These are phyloP conservation scores for Tricladium varicosporioides DNA, from an alignment of 2,329 filamentous ascomycete species.

Conservation along the genomic window DNA sequence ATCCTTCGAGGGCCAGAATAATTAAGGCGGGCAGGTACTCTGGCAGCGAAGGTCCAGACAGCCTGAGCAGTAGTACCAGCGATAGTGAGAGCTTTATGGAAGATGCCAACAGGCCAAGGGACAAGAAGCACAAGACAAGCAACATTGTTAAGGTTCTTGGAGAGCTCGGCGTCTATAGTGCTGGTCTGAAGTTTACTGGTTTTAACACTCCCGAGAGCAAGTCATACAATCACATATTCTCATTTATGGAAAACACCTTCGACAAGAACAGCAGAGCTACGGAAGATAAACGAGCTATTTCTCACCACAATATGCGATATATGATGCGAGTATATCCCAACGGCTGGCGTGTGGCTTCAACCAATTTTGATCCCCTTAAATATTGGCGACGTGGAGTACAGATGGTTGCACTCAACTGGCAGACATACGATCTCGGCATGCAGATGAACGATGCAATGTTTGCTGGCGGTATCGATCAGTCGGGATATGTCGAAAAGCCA, in stretches of 20 bases:
- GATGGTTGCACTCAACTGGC: conserved; percentile 98
- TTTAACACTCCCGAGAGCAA: conserved; percentile 78
- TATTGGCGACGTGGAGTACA: conserved; percentile 96
- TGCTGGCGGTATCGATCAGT: conserved; percentile 78
- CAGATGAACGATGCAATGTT: conserved; percentile 99
- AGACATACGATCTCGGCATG: conserved; percentile 93
- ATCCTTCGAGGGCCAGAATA: conserved; percentile 18
- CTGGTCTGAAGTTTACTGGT: conserved; percentile 76
- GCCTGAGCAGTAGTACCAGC: conserved; percentile 64
- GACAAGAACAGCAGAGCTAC: conserved; percentile 74
- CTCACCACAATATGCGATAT: conserved; percentile 87
- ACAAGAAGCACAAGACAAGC: conserved; percentile 64
- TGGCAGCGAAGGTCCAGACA: conserved; percentile 41
- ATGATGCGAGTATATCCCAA: conserved; percentile 94
- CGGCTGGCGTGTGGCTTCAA: conserved; percentile 75
- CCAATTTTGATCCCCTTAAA: conserved; percentile 90
- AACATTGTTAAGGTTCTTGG: conserved; percentile 85
- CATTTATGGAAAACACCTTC: conserved; percentile 88
- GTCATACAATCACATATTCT: conserved; percentile 91
- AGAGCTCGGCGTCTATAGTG: conserved; percentile 76
- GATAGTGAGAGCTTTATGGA: conserved; percentile 74
- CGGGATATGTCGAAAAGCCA: conserved; percentile 93
- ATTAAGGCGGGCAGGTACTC: conserved; percentile 22
- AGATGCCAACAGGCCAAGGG: conserved; percentile 45
- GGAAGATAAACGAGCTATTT: conserved; percentile 73